phyloP scores from a whole-genome alignment of 1,139 yeast genomes.

The Lodderomyces margitis region DNA sequence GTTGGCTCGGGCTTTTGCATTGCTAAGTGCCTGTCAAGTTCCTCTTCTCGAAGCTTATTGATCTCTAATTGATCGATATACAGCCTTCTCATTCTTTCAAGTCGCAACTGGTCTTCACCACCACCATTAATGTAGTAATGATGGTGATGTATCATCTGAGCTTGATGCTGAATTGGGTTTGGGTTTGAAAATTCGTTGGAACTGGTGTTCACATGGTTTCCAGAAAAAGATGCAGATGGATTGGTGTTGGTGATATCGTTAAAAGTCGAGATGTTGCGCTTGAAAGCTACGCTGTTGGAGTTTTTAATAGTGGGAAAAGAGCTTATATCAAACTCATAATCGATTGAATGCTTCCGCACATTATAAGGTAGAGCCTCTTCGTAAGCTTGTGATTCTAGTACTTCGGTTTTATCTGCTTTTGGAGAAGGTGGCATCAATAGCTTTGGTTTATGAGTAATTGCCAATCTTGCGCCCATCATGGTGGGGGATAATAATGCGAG shows the following conservation, averaged over 20 bases:
- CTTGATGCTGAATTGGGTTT: slow-evolving; percentile 10
- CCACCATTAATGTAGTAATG: slow-evolving; percentile 29
- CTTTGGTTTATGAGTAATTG: slow-evolving; percentile 23
- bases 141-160: slow-evolving; percentile 44
- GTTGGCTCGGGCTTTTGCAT: neutral
- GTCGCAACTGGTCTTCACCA: neutral
- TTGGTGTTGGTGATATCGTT: neutral
- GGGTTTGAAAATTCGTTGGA: neutral
- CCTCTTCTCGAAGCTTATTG: neutral
- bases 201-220: neutral
- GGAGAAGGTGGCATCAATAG: slow-evolving; percentile 28
- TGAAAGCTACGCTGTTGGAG: neutral
- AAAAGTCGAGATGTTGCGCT: neutral
- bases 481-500: slow-evolving; percentile 33
- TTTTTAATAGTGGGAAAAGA: slow-evolving; percentile 9
- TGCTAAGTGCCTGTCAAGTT: neutral
- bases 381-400: neutral
- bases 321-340: slow-evolving; percentile 25
- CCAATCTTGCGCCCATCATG: slow-evolving; percentile 38
- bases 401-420: neutral
- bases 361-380: neutral
- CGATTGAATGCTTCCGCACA: slow-evolving; percentile 12
- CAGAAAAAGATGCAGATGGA: neutral
- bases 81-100: neutral
- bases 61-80: neutral